Evolutionary conservation across 2,329 filamentous ascomycete species (phyloP), one percentile per base, ranked within the genome.

Genomic region (Alternaria sp.): DNA sequence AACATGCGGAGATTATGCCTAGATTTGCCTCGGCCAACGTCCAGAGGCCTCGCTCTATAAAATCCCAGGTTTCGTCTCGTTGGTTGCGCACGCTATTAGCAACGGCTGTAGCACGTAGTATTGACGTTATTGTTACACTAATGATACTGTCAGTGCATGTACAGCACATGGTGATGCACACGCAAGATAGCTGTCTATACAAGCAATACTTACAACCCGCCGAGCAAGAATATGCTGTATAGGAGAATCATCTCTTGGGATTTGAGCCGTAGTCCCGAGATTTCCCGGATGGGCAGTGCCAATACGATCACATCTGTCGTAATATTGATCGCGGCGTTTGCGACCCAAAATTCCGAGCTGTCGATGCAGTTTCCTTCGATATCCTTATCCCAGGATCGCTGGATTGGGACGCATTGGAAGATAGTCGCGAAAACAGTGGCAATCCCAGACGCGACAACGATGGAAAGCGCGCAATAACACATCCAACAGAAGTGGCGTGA

Each of bases 51-150:
- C 62, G 54, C n/a, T 26, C 46, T 19, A 64, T 58, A 47, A 61
- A 61, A 47, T 54, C 57, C 47, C 52, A 64, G 9, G 57, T 61
- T 40, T 61, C 57, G 43, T 64, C 57, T 26, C 56, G 12, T 32
- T 61, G 57, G 7, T 64, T 64, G 45, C 46, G 57, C 1, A 54
- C 61, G 32, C 62, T 64, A 21, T 64, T 61, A 5, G 54, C 57
- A 7, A 64, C 62, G n/a, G 46, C 62, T 21, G 52, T 61, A 47
- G 61, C 57, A 21, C 62, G 58, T 43, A 64, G 62, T 26, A 64
- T 61, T 4, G 62, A 64, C 9, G 62, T 64, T 17, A 61, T 50
- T 15, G 57, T 64, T 6, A 64, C 54, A 25, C 57, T 64, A 25
- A 19, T 2, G 6, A 30, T 17, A 8, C 15, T 7, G 47, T 49